phyloP scores from a whole-genome alignment of 2,329 filamentous ascomycete genomes.

The Aureobasidium mangrovei region DNA sequence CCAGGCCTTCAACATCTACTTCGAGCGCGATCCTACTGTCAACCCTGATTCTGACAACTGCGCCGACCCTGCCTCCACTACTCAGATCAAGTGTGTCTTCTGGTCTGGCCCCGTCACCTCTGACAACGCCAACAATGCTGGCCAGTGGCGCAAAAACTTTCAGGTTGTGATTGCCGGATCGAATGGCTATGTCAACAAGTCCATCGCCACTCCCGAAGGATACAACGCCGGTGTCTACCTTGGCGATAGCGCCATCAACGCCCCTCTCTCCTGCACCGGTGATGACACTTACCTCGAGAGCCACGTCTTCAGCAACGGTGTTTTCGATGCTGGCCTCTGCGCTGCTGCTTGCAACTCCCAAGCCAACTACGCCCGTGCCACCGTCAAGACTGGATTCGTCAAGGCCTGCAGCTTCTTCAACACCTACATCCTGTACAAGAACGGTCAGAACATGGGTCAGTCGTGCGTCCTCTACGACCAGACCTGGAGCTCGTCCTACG shows the following conservation, averaged over 20 bases:
- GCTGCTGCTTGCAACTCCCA: slow-evolving; percentile 21
- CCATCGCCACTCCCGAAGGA: slow-evolving; percentile 20
- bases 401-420: slow-evolving; percentile 27
- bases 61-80: slow-evolving; percentile 26
- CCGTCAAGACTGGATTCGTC: slow-evolving; percentile 16
- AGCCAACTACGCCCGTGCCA: slow-evolving; percentile 18
- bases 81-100: slow-evolving; percentile 26
- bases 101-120: slow-evolving; percentile 26
- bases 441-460: slow-evolving; percentile 28
- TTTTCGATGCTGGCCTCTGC: slow-evolving; percentile 21
- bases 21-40: slow-evolving; percentile 29
- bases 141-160: slow-evolving; percentile 29
- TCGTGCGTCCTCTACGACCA: slow-evolving; percentile 31
- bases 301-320: slow-evolving; percentile 12
- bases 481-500: slow-evolving; percentile 18
- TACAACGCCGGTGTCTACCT: slow-evolving; percentile 24
- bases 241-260: slow-evolving; percentile 25
- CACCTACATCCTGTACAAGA: slow-evolving; percentile 32
- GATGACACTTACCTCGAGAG: slow-evolving; percentile 19
- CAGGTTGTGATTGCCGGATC: slow-evolving; percentile 36
- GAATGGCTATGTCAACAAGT: slow-evolving; percentile 28
- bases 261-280: slow-evolving; percentile 20
- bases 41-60: slow-evolving; percentile 26
- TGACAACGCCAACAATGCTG: slow-evolving; percentile 27
- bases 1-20: slow-evolving; percentile 19